Base-by-base conservation (phyloP, 257 asterid species). In the Nicotiana noctiflora region DNA sequence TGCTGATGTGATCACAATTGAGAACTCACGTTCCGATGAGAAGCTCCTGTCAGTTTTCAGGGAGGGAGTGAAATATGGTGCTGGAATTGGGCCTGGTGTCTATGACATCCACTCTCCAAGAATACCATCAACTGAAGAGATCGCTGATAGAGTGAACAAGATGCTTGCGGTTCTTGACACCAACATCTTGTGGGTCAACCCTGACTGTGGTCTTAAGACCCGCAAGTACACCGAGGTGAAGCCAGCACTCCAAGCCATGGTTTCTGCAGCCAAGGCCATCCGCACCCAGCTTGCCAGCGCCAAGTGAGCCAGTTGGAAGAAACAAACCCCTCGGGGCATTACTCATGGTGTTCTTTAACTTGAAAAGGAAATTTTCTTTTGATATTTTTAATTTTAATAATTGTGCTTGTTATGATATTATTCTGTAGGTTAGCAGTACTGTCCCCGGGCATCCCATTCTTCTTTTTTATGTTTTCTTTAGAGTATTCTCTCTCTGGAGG, bases 171-270 rank as follows among this genome's bases (percentile, higher is more conserved):
- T 95, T 62, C 93, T 93, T 0, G 98, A 93, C 74, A 90, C 96
- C 85, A 93, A 93, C 92, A 91, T 95, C 79, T 84, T 95, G 94
- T 95, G 98, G 98, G 98, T 95, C 34, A 95, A 95, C 91, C 98
- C 97, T 0, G 98, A 95, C 83, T 95, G 97, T 44, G 98, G 98
- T 70, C 97, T 95, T 81, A 95, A 95, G 92, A 93, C 98, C 55
- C 95, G 97, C 56, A 94, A 94, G 86, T 94, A 94, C 81, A 32
- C 83, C 0, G 98, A 94, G 82, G 98, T 94, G 79, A 94, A 93
- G 87, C 98, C 98, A 0, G 98, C 98, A 62, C 97, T 94, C 10
- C 90, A 83, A 52, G 83, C 87, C 88, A 92, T 93, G 98, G 95
- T 94, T 49, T 78, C 93, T 40, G 98, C 98, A 4, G 97, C 96